These are phyloP conservation scores for Psilocybe subaeruginosa DNA, from an alignment of 768 basidiomycete species.

Conservation along the genomic window DNA sequence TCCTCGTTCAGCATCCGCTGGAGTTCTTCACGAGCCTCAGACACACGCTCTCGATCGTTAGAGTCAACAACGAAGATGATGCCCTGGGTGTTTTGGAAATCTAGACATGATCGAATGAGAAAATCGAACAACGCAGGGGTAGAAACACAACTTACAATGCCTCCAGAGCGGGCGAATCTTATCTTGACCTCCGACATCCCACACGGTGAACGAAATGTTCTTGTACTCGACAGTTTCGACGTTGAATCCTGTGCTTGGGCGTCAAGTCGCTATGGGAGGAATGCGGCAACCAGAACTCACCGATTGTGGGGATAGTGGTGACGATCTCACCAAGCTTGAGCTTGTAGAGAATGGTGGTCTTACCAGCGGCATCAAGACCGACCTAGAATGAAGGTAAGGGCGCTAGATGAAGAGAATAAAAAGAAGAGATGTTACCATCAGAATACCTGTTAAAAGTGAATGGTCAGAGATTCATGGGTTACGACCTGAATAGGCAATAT, in stretches of 20 bases:
- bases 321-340: conserved; percentile 99
- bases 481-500: conserved; percentile 26
- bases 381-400: conserved; percentile 55
- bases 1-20: conserved; percentile 99
- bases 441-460: conserved; percentile 71
- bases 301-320: conserved; percentile 99
- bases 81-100: conserved; percentile 99
- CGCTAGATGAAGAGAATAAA: conserved; percentile 18
- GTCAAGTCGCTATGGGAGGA: conserved; percentile 15
- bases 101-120: conserved; percentile 44
- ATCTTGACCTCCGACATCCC: conserved; percentile 99
- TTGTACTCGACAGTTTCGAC: conserved; percentile 99
- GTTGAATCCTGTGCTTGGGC: conserved; percentile 81
- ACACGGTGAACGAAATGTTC: conserved; percentile 99
- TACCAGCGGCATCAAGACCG: conserved; percentile 99
- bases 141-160: conserved; percentile 78
- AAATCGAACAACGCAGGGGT: conserved; percentile 17
- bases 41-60: conserved; percentile 99
- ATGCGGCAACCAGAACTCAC: conserved; percentile 49
- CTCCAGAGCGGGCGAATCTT: conserved; percentile 99
- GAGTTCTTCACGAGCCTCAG: conserved; percentile 98
- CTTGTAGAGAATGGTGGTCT: conserved; percentile 99
- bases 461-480: conserved; percentile 29
- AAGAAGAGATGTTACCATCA: conserved; percentile 69
- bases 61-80: conserved; percentile 99